Evolutionary conservation across 768 basidiomycete species (phyloP), one percentile per base, ranked within the genome.

Genomic region (Phaffia australis): DNA sequence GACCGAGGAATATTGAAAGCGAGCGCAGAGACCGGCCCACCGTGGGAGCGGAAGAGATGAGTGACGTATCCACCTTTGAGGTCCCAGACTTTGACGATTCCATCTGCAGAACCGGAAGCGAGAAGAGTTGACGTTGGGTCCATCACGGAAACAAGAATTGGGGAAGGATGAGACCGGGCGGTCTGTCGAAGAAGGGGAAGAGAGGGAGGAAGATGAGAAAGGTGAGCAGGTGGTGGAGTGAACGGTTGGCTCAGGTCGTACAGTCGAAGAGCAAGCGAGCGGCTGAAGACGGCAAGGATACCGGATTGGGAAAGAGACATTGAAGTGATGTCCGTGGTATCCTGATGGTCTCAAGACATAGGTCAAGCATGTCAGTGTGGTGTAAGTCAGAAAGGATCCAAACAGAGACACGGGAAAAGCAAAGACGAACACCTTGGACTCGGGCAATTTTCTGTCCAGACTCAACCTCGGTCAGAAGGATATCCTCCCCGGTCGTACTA

Each of bases 81-180:
- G 75, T 95, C 87, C 92, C 92, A 98, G 14, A 99, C 89, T 79
- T 97, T 98, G 55, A 97, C 95, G 42, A 89, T 82, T 27, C 95
- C 94, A 70, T 99, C 95, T 8, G 94, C 90, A 15, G 94, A 88
- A 1, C 95, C 95, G 21, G 93, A 94, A 8, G 95, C 95, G 70
- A 97, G 82, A 70, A 94, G 87, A 1, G 87, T 86, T 1, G 88
- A 68, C 32, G 63, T 63, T 5, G 65, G 65, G 65, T 64, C 62
- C 18, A 83, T 77, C 70, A 81, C 83, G 73, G 88, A 89, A 63
- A 93, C 87, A 73, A 97, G 90, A 56, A 98, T 87, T 16, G 95
- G 94, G 3, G 92, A 87, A 61, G 92, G 88, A 72, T 99, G 95
- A 4, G 93, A 89, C 69, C 84, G 85, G 4, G 89, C 80, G 56